A percentile compares a stretch with the other conserved stretches of the same genome.
Evolutionary conservation across 768 basidiomycete species (phyloP).

Genomic region (Lyophyllum shimeji): DNA sequence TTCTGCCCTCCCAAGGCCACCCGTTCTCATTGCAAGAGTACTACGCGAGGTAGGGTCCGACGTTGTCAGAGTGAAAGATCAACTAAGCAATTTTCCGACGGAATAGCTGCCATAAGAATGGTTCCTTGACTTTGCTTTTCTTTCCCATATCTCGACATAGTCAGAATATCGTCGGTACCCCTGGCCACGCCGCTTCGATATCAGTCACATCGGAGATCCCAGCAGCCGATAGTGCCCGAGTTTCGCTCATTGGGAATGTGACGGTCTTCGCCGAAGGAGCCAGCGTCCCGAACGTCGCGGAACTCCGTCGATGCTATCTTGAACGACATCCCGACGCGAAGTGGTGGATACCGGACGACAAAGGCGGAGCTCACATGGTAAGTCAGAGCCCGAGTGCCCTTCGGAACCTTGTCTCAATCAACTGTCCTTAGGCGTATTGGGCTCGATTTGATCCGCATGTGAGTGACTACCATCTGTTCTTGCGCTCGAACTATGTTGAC

Average conservation of each 20-base stretch:
- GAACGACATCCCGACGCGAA: slow-evolving; percentile 49
- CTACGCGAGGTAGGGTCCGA: slow-evolving; percentile 36
- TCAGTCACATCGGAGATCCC: slow-evolving; percentile 39
- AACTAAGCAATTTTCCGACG: background rate
- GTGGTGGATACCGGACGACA: slow-evolving; percentile 49
- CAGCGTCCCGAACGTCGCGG: slow-evolving; percentile 28
- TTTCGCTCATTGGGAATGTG: slow-evolving; percentile 49
- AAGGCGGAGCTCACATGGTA: slow-evolving; percentile 44
- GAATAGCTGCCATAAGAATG: slow-evolving; percentile 47
- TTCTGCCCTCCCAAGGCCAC: slow-evolving; percentile 27
- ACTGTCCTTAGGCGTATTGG: slow-evolving; percentile 44
- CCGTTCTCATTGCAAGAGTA: slow-evolving; percentile 56
- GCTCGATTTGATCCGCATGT: slow-evolving; percentile 55
- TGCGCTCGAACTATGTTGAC: background rate
- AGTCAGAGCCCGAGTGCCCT: slow-evolving; percentile 1
- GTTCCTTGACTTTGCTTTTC: slow-evolving; percentile 52
- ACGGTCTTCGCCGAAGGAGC: slow-evolving; percentile 37
- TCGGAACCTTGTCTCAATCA: background rate
- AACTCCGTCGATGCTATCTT: slow-evolving; percentile 42
- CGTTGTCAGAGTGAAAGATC: background rate
- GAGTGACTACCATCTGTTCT: slow-evolving; percentile 17
- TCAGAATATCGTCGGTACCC: slow-evolving; percentile 44
- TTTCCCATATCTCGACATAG: slow-evolving; percentile 56
- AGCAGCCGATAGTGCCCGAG: slow-evolving; percentile 43
- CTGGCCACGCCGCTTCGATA: slow-evolving; percentile 42